A percentile compares a stretch with the other conserved stretches of the same genome.
Evolutionary conservation across 169 alveolate species (phyloP).

Genomic region (Plasmodium billcollinsi): DNA sequence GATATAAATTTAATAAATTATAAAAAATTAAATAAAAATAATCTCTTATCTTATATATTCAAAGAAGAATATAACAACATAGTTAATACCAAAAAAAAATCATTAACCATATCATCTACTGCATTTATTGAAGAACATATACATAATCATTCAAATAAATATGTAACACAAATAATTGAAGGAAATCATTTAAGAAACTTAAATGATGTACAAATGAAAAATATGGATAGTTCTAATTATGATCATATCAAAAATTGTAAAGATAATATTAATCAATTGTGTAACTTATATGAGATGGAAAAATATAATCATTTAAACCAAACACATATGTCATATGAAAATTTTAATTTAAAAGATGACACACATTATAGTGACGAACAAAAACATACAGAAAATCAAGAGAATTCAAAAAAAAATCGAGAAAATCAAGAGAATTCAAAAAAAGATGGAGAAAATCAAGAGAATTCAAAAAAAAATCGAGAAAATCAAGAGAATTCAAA

Average conservation of each 20-base stretch:
- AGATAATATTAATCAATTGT: background rate
- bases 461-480: no score
- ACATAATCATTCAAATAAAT: no score
- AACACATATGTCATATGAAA: no score
- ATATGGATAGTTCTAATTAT: background rate
- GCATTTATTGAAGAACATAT: background rate
- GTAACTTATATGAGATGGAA: no score
- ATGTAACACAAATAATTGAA: no score
- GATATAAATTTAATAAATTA: slow-evolving; percentile 4
- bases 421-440: background rate
- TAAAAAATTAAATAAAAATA: slow-evolving; percentile 21
- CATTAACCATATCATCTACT: no score
- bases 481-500: background rate
- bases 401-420: background rate
- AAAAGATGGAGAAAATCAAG: background rate
- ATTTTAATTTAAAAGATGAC: no score
- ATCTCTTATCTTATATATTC: slow-evolving; percentile 19
- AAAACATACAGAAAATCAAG: background rate
- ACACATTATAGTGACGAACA: background rate
- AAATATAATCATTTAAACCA: no score
- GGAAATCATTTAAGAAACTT: no score
- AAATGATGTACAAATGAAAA: background rate
- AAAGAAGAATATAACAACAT: slow-evolving; percentile 31
- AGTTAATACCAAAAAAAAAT: slow-evolving; percentile 1
- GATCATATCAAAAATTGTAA: background rate